Percentiles rank a stretch among this genome's conserved stretches.
Evolutionary conservation across 768 basidiomycete genomes (phyloP).

Genomic region (Lyophyllum shimeji): DNA sequence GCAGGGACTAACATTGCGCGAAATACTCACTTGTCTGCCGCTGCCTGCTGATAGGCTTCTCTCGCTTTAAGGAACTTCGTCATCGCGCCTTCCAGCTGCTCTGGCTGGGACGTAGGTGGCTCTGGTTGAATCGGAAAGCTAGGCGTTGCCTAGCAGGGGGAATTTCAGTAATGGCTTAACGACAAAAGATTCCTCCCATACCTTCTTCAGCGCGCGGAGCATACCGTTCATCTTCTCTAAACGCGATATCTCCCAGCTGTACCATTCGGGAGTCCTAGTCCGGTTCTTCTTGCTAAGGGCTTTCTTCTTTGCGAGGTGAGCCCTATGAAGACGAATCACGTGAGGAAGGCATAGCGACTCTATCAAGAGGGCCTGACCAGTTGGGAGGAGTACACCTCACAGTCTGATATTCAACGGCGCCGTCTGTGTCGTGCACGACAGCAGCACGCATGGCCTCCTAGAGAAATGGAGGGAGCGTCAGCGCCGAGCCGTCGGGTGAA

Average conservation of each 20-base stretch:
- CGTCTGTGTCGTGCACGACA: constrained; percentile 7
- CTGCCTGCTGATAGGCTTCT: no score
- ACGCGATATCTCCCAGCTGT: not conserved
- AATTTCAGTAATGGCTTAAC: not conserved
- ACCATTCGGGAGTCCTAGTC: not conserved
- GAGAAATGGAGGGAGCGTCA: not conserved
- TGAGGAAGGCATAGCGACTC: not conserved
- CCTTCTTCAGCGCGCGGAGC: not conserved
- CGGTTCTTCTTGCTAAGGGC: not conserved
- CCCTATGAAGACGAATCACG: not conserved
- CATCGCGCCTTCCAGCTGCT: no score
- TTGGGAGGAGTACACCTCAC: not conserved
- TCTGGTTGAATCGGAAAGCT: no score
- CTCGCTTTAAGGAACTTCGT: no score
- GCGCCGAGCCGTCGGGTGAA: not conserved
- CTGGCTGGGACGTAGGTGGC: no score
- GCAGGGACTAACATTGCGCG: no score
- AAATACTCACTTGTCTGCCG: no score
- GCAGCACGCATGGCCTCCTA: constrained; percentile 10
- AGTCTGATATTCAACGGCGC: constrained; percentile 1
- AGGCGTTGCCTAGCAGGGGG: no score
- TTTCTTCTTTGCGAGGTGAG: constrained; percentile 5
- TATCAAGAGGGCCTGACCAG: not conserved
- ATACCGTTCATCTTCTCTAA: not conserved
- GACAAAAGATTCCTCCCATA: not conserved